Conservation (phyloP, 305 asterid genomes). For the Withania somnifera region DNA sequence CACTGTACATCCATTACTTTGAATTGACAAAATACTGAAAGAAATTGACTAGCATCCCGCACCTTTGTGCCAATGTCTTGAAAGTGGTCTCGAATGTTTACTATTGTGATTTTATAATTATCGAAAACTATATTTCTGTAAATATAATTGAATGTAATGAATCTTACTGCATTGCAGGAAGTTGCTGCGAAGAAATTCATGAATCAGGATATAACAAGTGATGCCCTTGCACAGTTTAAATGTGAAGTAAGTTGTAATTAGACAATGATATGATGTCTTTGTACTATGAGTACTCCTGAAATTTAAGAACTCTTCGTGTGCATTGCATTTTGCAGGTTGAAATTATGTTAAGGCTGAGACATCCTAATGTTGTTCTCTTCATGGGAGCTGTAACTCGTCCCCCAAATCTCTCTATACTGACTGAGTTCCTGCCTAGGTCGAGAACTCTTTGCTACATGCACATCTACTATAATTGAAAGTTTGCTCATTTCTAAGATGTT, state of each 20-base stretch:
- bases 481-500: neutral
- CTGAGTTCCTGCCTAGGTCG: constrained; percentile 91
- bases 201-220: constrained; percentile 95
- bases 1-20: neutral
- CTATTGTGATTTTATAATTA: neutral
- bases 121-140: neutral
- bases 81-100: neutral
- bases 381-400: constrained; percentile 97
- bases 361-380: constrained; percentile 91
- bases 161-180: constrained; percentile 46
- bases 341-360: constrained; percentile 92
- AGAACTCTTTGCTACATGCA: constrained; percentile 6
- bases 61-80: neutral
- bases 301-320: neutral
- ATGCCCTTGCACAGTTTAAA: constrained; percentile 79
- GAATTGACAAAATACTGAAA: neutral
- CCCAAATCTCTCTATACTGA: constrained; percentile 88
- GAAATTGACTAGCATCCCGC: neutral
- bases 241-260: constrained; percentile 53
- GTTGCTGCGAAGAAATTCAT: constrained; percentile 95
- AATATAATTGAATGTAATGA: constrained; percentile 2
- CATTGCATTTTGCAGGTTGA: constrained; percentile 50
- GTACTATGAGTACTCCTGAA: constrained; percentile 4
- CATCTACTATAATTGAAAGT: neutral
- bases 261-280: neutral